Conservation (phyloP, 2,329 filamentous ascomycete genomes). For the Penicillium concentricum region DNA sequence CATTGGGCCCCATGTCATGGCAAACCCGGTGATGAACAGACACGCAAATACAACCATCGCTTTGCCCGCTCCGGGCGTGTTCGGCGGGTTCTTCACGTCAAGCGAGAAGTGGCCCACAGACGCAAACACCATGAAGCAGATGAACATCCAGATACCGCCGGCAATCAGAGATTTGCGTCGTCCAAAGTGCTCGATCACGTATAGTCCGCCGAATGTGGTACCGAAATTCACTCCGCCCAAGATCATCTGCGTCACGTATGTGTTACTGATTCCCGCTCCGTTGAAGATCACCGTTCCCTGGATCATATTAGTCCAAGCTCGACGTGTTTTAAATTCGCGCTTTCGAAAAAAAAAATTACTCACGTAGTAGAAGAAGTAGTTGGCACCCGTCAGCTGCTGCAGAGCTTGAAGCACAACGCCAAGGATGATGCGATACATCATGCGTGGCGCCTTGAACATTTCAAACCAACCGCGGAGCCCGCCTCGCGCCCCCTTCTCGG, state of each 20-base stretch:
- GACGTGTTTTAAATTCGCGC: no score
- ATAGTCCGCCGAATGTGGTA: conserved; percentile 65
- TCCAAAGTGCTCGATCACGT: conserved; percentile 66
- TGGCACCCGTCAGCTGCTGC: conserved; percentile 48
- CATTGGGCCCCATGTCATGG: conserved; percentile 66
- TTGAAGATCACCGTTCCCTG: conserved; percentile 52
- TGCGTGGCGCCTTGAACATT: conserved; percentile 46
- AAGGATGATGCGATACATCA: conserved; percentile 45
- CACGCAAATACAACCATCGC: conserved; percentile 70
- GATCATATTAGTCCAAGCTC: conserved; percentile 47
- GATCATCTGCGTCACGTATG: conserved; percentile 64
- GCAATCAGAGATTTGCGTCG: conserved; percentile 66
- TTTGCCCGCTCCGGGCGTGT: conserved; percentile 54
- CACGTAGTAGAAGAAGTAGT: conserved; percentile 57
- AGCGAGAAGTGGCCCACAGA: conserved; percentile 52
- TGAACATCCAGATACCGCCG: conserved; percentile 65
- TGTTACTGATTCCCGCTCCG: conserved; percentile 63
- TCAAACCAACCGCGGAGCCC: conserved; percentile 41
- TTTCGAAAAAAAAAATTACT: background rate
- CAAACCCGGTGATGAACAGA: conserved; percentile 70
- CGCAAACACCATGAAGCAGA: conserved; percentile 65
- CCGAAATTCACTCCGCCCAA: conserved; percentile 67
- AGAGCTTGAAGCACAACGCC: conserved; percentile 45
- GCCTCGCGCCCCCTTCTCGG: conserved; percentile 40
- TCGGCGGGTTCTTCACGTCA: conserved; percentile 38